These are phyloP conservation scores for Cyberlindnera meyerae DNA, from an alignment of 805 yeast genomes.

Conservation along the genomic window DNA sequence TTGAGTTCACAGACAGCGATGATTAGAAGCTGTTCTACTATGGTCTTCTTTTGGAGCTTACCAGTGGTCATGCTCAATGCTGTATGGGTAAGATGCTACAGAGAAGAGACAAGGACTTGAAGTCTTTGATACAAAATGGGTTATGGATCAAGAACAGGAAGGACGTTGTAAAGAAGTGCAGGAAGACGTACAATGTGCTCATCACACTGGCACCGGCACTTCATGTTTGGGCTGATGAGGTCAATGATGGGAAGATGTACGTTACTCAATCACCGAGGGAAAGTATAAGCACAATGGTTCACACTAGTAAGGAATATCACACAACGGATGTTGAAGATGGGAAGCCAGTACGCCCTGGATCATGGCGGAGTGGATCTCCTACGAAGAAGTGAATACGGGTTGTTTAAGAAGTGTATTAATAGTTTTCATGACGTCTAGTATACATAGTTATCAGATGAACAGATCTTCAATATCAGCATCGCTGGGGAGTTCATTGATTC, in stretches of 20 bases:
- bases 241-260: conserved; percentile 17
- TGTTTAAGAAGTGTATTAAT: too few relatives aligned
- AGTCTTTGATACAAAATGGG: conserved; percentile 32
- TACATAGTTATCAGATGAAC: too few relatives aligned
- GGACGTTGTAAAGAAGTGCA: conserved; percentile 22
- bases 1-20: conserved; percentile 21
- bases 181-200: conserved; percentile 23
- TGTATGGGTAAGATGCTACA: conserved; percentile 32
- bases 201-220: conserved; percentile 15
- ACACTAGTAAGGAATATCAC: neutral
- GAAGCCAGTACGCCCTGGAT: conserved; percentile 14
- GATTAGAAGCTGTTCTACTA: conserved; percentile 23
- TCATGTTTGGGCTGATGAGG: conserved; percentile 21
- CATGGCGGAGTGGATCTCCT: conserved; percentile 9
- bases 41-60: conserved; percentile 17
- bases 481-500: too few relatives aligned
- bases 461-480: too few relatives aligned
- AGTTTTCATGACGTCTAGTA: too few relatives aligned
- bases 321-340: neutral
- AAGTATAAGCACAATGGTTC: neutral
- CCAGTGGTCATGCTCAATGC: conserved; percentile 29
- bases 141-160: conserved; percentile 28
- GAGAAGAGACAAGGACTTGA: conserved; percentile 26
- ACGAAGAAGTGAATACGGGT: conserved; percentile 2
- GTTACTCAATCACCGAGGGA: conserved; percentile 1